These are phyloP conservation scores for Persicaria maculosa DNA, from an alignment of 148 eudicot species.

Conservation along the genomic window DNA sequence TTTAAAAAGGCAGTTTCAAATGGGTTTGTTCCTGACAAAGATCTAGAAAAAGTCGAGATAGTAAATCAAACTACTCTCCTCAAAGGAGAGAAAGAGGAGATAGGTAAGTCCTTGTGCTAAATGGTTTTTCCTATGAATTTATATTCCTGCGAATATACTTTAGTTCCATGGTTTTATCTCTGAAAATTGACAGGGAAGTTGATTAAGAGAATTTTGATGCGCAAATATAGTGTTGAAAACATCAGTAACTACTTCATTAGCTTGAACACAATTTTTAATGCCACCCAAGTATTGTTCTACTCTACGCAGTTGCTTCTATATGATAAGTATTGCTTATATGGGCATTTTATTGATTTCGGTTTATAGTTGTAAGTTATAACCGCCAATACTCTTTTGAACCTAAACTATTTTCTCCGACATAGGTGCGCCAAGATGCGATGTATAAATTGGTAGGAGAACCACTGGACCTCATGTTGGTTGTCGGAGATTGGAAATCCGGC, in stretches of 20 bases:
- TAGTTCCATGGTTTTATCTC: neutral
- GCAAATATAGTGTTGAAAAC: slow-evolving; percentile 73
- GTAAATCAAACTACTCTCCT: slow-evolving; percentile 99
- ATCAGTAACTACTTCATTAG: slow-evolving; percentile 69
- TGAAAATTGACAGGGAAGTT: slow-evolving; percentile 51
- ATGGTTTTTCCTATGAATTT: neutral
- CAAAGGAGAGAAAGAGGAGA: slow-evolving; percentile 98
- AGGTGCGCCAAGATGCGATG: slow-evolving; percentile 99
- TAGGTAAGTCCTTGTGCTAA: slow-evolving; percentile 45
- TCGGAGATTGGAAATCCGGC: slow-evolving; percentile 99
- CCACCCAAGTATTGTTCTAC: slow-evolving; percentile 58
- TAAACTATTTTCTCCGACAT: neutral
- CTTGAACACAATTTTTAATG: slow-evolving; percentile 96
- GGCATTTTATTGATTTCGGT: neutral
- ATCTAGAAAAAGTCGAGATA: slow-evolving; percentile 76
- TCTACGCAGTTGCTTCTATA: neutral
- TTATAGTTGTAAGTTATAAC: neutral
- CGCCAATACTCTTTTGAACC: neutral
- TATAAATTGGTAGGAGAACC: slow-evolving; percentile 78
- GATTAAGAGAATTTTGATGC: slow-evolving; percentile 84
- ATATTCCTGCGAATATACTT: neutral
- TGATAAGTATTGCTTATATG: neutral
- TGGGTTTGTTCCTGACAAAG: slow-evolving; percentile 92
- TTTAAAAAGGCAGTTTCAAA: slow-evolving; percentile 76
- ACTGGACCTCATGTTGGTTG: slow-evolving; percentile 80